phyloP scores from a whole-genome alignment of 495 filamentous ascomycete genomes.

The Xylaria sp. region DNA sequence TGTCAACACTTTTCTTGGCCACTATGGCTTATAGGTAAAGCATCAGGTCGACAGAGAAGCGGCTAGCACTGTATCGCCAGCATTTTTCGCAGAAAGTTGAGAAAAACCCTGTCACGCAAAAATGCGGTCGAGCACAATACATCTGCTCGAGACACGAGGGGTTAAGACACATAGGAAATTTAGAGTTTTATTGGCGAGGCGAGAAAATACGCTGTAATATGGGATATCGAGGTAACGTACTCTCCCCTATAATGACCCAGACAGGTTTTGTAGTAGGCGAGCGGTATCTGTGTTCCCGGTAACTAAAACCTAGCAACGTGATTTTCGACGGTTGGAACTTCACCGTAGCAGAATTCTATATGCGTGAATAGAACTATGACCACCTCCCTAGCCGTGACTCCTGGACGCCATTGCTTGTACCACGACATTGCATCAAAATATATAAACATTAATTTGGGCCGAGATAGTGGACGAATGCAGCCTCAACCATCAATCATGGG shows the following conservation, averaged over 20 bases:
- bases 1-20: too few relatives aligned
- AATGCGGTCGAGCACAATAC: too few relatives aligned
- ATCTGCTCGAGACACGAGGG: neutral
- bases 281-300: too few relatives aligned
- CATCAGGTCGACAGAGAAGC: neutral
- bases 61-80: too few relatives aligned
- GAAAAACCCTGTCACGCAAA: too few relatives aligned
- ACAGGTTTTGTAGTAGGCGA: neutral
- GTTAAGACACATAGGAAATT: neutral
- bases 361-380: neutral
- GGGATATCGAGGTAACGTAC: neutral
- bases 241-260: neutral
- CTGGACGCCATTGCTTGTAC: neutral
- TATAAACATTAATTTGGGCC: neutral
- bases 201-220: neutral
- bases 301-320: neutral
- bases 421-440: neutral
- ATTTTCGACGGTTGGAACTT: neutral
- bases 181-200: neutral
- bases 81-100: too few relatives aligned
- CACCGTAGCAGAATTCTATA: neutral
- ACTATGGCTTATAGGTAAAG: neutral
- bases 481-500: slow-evolving; percentile 37
- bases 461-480: neutral
- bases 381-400: neutral